Conservation (phyloP, 148 eudicot genomes). For the Polygonum aviculare region DNA sequence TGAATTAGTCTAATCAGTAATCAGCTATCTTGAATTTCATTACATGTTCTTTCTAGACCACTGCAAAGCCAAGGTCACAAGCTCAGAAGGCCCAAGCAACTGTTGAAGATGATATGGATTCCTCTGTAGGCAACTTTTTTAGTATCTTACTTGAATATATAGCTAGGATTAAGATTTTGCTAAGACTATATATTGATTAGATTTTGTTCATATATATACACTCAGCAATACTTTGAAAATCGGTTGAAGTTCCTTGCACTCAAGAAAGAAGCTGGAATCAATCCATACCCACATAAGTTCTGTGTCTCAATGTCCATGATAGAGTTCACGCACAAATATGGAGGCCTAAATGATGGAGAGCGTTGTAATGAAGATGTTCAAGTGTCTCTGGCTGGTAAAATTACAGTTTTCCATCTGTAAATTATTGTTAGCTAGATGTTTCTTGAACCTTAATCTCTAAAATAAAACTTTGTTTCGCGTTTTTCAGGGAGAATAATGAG, state of each 20-base stretch:
- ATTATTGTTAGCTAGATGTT: not conserved
- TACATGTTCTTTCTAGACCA: no score
- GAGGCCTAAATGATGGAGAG: constrained; percentile 43
- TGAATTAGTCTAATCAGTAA: no score
- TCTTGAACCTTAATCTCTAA: not conserved
- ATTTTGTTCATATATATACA: no score
- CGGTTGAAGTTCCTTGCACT: constrained; percentile 58
- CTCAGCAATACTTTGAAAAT: constrained; percentile 50
- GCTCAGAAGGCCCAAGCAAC: no score
- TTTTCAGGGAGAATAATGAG: constrained; percentile 74
- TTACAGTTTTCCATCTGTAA: not conserved
- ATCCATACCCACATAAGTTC: constrained; percentile 94
- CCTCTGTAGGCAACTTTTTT: no score
- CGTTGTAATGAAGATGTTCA: constrained; percentile 53
- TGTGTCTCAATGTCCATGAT: constrained; percentile 35
- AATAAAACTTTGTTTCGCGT: not conserved
- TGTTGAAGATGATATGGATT: no score
- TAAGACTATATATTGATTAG: no score
- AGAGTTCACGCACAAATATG: constrained; percentile 57
- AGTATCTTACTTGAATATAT: no score
- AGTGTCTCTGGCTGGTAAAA: constrained; percentile 65
- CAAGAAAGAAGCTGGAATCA: constrained; percentile 51
- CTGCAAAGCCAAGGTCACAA: no score
- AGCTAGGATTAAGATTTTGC: no score
- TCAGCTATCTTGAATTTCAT: no score